Evolutionary conservation across 495 filamentous ascomycete genomes (phyloP), one percentile per base, ranked within the genome.

Genomic region (Chaetomium tenue): DNA sequence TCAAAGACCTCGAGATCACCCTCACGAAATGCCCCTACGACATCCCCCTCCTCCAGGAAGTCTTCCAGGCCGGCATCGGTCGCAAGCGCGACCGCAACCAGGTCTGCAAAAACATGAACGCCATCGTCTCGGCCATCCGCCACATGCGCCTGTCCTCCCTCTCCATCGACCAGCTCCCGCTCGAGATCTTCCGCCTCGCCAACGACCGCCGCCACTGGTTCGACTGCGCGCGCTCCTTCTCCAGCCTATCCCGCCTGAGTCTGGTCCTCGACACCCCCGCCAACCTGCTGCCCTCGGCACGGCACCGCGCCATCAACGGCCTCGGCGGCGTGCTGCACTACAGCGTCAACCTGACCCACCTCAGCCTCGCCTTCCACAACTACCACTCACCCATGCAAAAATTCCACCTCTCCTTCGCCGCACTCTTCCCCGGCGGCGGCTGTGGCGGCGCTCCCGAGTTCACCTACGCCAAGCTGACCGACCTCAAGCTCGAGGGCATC

Each of bases 301-400:
- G 74, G 22, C 72, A 75, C 61, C 71, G 75, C 53, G 74, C 78
- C 60, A 69, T 80, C 66, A 79, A 77, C 65, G 77, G 77, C 11
- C 74, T 81, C 28, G 79, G 77, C 52, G 75, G 74, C 58, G 75
- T 80, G 20, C 68, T 82, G n/a, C 78, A 76, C 52, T 74, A 77
- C 48, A 70, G 71, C 25, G 72, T 58, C 53, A 72, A 73, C 44
- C 47, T 82, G 11, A 73, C 66, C 0, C 74, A 76, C 58, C 69
- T 82, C 20, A 72, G 70, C 26, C 73, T 82, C 8, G 76, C 74
- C n/a, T 81, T 81, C 65, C 79, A 78, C 64, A 72, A 71, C 2
- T 77, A 77, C 69, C 70, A 76, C 40, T 71, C 74, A 57, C 74
- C 78, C 20, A 57, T 58, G 25, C 76, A 76, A 26, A 81, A 81